phyloP scores from a whole-genome alignment of 2,329 filamentous ascomycete genomes.

The Monilinia fructigena region DNA sequence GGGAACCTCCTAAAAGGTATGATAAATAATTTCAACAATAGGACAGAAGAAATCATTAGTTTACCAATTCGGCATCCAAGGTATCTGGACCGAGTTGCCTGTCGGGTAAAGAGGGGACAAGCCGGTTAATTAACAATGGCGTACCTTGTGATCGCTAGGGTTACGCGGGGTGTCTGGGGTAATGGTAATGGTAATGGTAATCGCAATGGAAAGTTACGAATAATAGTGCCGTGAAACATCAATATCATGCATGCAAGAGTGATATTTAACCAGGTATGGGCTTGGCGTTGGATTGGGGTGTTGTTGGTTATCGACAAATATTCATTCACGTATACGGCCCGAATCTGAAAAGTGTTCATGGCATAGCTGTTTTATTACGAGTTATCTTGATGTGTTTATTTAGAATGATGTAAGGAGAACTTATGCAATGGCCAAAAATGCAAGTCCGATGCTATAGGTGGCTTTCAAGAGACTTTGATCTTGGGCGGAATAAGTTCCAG shows the following conservation, averaged over 20 bases:
- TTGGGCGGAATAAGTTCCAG: conserved; percentile 1
- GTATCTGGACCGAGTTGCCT: neutral
- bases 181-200: too few relatives aligned
- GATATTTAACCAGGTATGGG: neutral
- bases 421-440: conserved; percentile 7
- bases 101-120: conserved; percentile 12
- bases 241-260: conserved; percentile 12
- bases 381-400: neutral
- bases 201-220: too few relatives aligned
- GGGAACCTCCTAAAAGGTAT: neutral
- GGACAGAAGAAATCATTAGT: neutral
- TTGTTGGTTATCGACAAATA: neutral
- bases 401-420: neutral
- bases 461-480: neutral
- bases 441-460: neutral
- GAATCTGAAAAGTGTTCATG: neutral
- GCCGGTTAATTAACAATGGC: conserved; percentile 9
- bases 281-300: neutral
- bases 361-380: neutral
- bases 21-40: too few relatives aligned
- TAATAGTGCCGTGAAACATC: neutral
- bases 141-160: conserved; percentile 8
- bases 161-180: neutral
- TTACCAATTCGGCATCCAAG: neutral
- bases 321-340: neutral